Evolutionary conservation across 345 rosid species (phyloP), one percentile per base, ranked within the genome.

Genomic region (Cardamine occulta): DNA sequence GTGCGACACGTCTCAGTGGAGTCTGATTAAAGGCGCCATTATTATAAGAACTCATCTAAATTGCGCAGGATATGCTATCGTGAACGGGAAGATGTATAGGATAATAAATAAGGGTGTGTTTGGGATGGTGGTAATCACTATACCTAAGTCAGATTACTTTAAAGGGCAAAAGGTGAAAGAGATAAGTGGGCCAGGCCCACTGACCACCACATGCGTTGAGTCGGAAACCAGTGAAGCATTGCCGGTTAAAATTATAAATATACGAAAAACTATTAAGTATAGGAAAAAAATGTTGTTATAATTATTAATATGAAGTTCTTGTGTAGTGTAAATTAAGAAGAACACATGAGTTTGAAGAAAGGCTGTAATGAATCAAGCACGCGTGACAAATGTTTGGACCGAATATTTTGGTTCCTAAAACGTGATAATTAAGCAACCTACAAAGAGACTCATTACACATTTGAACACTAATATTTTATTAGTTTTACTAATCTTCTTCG

Each of bases 141-240:
- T 68, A 28, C 34, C 65, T 66, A 62, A 34, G 56, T 53, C 55
- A 47, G 52, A 47, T 67, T 65, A 79, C 83, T 87, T 87, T 87
- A 68, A 59, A 74, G 28, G 17, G 37, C 53, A 42, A 70, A 66
- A 54, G 73, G 55, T 49, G 51, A 48, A 34, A 61, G 53, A 14
- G 66, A 69, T 54, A 66, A 56, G 87, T 83, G 87, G 93, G 85
- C 80, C 84, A 71, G 77, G 74, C 77, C 84, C 84, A 87, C 86
- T 82, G 84, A 84, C 87, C 91, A 54, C 87, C 89, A 88, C 88
- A 87, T 88, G 93, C 78, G 81, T 37, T 42, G 80, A 85, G 85
- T 82, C 89, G 75, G 89, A 82, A 71, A 86, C 82, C 87, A 90
- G 68, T 70, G 87, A 84, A 82, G 66, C 85, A 77, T 75, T 80